Evolutionary conservation across 2,329 filamentous ascomycete genomes (phyloP).

Genomic region (Erysiphe pulchra): DNA sequence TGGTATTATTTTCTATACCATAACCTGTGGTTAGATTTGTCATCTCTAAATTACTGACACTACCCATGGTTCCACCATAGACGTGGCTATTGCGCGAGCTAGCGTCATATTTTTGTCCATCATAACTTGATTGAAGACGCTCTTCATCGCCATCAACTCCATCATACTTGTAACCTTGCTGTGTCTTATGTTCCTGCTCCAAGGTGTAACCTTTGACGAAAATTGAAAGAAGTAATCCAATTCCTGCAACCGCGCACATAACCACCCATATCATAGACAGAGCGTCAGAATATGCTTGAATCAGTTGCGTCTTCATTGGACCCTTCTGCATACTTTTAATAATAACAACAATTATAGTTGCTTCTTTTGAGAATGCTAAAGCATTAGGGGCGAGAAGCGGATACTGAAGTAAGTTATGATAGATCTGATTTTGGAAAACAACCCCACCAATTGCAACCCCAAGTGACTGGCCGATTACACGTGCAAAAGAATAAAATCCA

Average conservation of each 20-base stretch:
- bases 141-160: neutral
- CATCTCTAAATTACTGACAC: neutral
- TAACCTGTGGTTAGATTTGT: neutral
- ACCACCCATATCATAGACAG: conserved; percentile 29
- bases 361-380: conserved; percentile 9
- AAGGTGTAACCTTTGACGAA: conserved; percentile 24
- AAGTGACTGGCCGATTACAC: conserved; percentile 35
- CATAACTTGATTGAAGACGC: neutral
- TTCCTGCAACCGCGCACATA: conserved; percentile 24
- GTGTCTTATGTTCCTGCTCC: conserved; percentile 20
- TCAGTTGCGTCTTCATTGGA: conserved; percentile 18
- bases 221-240: conserved; percentile 22
- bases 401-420: conserved; percentile 8
- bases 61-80: neutral
- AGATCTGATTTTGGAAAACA: conserved; percentile 37
- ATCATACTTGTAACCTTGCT: conserved; percentile 16
- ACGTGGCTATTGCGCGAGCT: neutral
- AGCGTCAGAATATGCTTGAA: conserved; percentile 26
- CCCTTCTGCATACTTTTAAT: conserved; percentile 12
- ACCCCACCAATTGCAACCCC: conserved; percentile 42
- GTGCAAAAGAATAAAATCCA: conserved; percentile 41
- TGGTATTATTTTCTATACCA: neutral
- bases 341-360: conserved; percentile 9
- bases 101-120: neutral
- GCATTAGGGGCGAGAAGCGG: conserved; percentile 7